Conservation (phyloP, 768 basidiomycete species). For the Daedaleopsis nitida region DNA sequence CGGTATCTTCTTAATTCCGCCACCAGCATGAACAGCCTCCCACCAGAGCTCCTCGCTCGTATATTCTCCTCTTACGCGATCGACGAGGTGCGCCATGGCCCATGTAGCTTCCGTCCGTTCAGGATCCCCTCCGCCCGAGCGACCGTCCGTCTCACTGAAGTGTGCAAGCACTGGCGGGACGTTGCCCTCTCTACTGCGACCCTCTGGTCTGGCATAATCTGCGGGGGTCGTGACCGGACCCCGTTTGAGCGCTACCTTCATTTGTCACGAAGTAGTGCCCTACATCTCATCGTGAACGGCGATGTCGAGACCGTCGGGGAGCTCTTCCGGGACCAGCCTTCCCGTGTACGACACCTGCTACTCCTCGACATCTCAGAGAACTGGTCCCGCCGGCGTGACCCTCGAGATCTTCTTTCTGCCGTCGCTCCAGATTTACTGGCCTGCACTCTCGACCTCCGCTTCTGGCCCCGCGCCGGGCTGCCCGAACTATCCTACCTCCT, state of each 20-base stretch:
- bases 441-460: not conserved
- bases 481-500: not conserved
- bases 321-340: not conserved
- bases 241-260: not conserved
- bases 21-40: not conserved
- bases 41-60: not conserved
- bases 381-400: not conserved
- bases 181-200: not conserved
- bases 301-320: not conserved
- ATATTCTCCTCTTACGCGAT: not conserved
- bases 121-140: not conserved
- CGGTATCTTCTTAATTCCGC: not conserved
- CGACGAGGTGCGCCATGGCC: not conserved
- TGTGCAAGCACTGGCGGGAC: conserved; percentile 1
- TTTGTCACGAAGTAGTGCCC: not conserved
- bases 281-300: not conserved
- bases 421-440: not conserved
- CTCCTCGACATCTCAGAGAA: not conserved
- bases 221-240: not conserved
- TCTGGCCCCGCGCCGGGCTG: not conserved
- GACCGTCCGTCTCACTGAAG: not conserved
- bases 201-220: not conserved
- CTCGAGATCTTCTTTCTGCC: not conserved
- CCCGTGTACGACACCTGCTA: not conserved
- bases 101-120: not conserved